Evolutionary conservation across 495 filamentous ascomycete genomes (phyloP).

Genomic region (Aspergillus conjunctus): DNA sequence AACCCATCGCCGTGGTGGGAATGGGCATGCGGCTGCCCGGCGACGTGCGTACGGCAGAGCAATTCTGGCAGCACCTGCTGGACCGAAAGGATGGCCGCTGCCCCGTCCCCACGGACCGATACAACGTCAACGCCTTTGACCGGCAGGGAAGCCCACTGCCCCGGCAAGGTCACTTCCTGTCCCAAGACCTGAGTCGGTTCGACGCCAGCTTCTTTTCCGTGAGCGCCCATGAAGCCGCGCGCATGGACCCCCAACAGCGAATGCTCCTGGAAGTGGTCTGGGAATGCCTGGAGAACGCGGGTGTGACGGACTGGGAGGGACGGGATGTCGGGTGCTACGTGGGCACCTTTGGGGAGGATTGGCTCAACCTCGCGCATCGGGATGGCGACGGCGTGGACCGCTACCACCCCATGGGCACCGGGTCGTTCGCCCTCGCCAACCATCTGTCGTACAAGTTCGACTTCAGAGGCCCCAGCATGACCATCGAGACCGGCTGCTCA

Average conservation of each 20-base stretch:
- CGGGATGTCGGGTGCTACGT: slow-evolving; percentile 47
- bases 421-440: slow-evolving; percentile 24
- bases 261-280: slow-evolving; percentile 32
- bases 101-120: slow-evolving; percentile 1
- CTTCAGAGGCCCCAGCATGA: slow-evolving; percentile 37
- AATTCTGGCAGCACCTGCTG: slow-evolving; percentile 7
- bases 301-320: slow-evolving; percentile 44
- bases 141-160: too few species aligned
- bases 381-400: background rate
- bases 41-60: background rate
- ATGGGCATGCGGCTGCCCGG: slow-evolving; percentile 24
- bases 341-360: slow-evolving; percentile 39
- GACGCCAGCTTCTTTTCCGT: slow-evolving; percentile 16
- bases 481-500: slow-evolving; percentile 44
- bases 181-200: slow-evolving; percentile 5
- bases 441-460: slow-evolving; percentile 40
- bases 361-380: slow-evolving; percentile 1
- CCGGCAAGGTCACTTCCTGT: slow-evolving; percentile 16
- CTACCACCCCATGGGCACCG: background rate
- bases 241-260: slow-evolving; percentile 18
- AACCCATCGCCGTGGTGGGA: slow-evolving; percentile 45
- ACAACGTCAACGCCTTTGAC: slow-evolving; percentile 14
- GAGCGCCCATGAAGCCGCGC: slow-evolving; percentile 8
- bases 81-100: background rate
- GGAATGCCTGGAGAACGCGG: slow-evolving; percentile 38